These are phyloP conservation scores for Pistacia atlantica DNA, from an alignment of 345 rosid genomes.

Conservation along the genomic window DNA sequence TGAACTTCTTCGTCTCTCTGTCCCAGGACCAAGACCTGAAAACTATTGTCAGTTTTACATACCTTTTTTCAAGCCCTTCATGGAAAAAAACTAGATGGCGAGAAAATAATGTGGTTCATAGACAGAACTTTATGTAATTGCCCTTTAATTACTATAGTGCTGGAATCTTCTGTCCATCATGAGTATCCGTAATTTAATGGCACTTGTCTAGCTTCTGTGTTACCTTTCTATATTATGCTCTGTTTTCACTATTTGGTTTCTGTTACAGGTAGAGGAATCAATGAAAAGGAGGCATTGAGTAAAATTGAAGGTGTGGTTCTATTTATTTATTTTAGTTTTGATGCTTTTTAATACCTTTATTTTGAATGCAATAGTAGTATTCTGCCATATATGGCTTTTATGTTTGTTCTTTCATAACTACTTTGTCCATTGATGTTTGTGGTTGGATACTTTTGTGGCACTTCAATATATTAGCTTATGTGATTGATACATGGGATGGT, in stretches of 20 bases:
- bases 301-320: constrained; percentile 44
- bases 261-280: constrained; percentile 39
- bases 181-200: background rate
- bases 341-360: background rate
- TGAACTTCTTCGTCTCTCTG: background rate
- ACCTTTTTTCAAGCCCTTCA: background rate
- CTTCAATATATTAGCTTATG: background rate
- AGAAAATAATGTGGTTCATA: background rate
- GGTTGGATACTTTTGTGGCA: background rate
- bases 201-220: background rate
- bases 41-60: background rate
- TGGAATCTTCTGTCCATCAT: background rate
- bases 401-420: background rate
- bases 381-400: background rate
- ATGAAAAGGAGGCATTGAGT: constrained; percentile 43
- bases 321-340: background rate
- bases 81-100: background rate
- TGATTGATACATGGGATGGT: background rate
- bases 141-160: background rate
- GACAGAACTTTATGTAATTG: background rate
- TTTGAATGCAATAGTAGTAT: too few relatives aligned
- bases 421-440: background rate
- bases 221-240: background rate
- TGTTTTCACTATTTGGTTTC: constrained; percentile 12
- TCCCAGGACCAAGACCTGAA: background rate